Evolutionary conservation across 345 rosid species (phyloP), one percentile per base, ranked within the genome.

Genomic region (Cardamine chenopodiifolia): DNA sequence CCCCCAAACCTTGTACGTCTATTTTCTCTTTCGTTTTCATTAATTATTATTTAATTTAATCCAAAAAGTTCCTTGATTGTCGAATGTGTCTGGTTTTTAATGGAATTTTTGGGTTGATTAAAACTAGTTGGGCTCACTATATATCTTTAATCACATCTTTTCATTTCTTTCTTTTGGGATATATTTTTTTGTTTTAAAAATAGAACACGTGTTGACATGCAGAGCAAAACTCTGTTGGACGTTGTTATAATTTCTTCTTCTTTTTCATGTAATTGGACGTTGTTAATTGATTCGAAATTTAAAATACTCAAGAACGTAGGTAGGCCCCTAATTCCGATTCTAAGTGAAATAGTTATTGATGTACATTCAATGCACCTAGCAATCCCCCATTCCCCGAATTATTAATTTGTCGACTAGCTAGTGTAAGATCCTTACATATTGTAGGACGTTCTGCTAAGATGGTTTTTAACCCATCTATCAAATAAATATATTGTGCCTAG

Each of bases 301-400:
- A 77, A 58, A 71, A 14, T 35, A 35, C 9, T 68, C 13, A 34
- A 34, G 7, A 58, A 48, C 32, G 52, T 71, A 58, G 69, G 77
- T 50, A 58, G 52, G 77, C 73, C 72, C 81, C 81, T 72, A 77
- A 78, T 72, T 58, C 81, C 42, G 44, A 59, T 78, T 78, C 65
- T 78, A 23, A 49, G 23, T 78, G 58, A 26, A 66, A 64, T 72
- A 66, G 23, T 58, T 37, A 71, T 10, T 66, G 48, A 52, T 50
- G 29, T 66, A 40, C 29, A 72, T 66, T 71, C 77, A 66, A 12
- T 72, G 76, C 28, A 71, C 68, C 22, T 48, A 58, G 60, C 48
- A 2, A n/a, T 66, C 42, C 48, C 47, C 52, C 26, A 45, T 54
- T 39, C 32, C 44, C 39, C n/a, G 32, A 60, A 23, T 35, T 62